Conservation (phyloP, 345 rosid species). For the Gossypium thurberi region DNA sequence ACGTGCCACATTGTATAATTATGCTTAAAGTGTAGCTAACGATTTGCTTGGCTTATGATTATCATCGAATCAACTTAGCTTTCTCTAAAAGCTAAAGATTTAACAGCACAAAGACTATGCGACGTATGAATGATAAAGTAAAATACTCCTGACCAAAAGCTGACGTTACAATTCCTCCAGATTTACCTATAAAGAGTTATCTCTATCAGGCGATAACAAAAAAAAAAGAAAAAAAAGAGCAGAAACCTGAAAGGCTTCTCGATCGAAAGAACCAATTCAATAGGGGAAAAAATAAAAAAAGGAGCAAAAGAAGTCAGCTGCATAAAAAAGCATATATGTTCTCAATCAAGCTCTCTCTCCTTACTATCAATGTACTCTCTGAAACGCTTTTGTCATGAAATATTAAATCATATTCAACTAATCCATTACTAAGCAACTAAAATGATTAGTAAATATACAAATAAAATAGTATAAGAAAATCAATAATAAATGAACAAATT, state of each 20-base stretch:
- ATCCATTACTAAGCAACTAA: neutral
- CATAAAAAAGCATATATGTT: neutral
- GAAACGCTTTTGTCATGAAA: neutral
- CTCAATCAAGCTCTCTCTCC: no score
- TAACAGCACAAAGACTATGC: neutral
- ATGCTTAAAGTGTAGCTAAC: slow-evolving; percentile 2
- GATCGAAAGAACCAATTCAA: neutral
- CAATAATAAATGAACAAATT: neutral
- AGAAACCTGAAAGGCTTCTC: neutral
- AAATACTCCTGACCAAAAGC: slow-evolving; percentile 5
- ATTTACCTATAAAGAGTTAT: neutral
- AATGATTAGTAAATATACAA: neutral
- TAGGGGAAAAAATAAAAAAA: neutral
- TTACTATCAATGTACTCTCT: neutral
- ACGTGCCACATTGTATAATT: neutral
- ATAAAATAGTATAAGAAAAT: neutral
- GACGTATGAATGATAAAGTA: neutral
- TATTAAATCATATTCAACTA: neutral
- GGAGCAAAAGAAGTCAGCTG: neutral
- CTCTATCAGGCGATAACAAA: neutral
- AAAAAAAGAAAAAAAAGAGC: neutral
- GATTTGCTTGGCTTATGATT: slow-evolving; percentile 3
- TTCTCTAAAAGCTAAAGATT: neutral
- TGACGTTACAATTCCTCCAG: neutral
- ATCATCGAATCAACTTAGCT: neutral